Base-by-base conservation (phyloP, 108 stramenopile species). In the Halocafeteria seosinensis region DNA sequence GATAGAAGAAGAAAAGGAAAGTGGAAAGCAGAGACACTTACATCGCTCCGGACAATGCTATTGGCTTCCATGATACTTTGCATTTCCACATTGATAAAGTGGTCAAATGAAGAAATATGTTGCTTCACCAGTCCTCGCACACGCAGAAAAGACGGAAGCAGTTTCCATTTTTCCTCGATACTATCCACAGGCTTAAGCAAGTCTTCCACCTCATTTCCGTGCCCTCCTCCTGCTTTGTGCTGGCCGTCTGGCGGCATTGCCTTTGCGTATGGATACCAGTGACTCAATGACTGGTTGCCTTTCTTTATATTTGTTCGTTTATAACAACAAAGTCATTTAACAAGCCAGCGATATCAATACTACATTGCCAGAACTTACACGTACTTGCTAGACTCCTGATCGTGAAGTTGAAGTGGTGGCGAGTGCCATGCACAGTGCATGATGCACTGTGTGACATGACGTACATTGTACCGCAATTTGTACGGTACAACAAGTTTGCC, bases 21-120 rank as follows among this genome's bases (percentile, higher is more conserved):
- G 59, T 30, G 23, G 31, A 23, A 47, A n/a, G 17, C 17, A 21
- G 42, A 47, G 42, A 47, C 42, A 47, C 33, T 4, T 34, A 9
- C 38, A 50, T 71, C 64, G 50, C 92, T 90, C 12, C 76, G 80
- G 1, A 95, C 86, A 24, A 85, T 77, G 52, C 94, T 91, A 60
- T 91, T 88, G 17, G 69, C 73, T 8, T 50, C 52, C 9, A 93
- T 88, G 51, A 93, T 89, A 67, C 89, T 81, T 66, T 86, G 85
- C 66, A 93, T 78, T 62, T 92, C 92, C 9, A 79, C 81, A 50
- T 86, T 84, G n/a, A 94, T 85, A 67, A 98, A 95, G 73, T 94
- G 86, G 78, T 98, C 83, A 71, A 89, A 98, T 37, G 88, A 89
- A 71, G 92, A 91, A 77, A 98, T 89, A 66, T 98, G 96, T 68